Evolutionary conservation across 305 asterid genomes (phyloP), one percentile per base, ranked within the genome.

Genomic region (Fraxinus platypoda): DNA sequence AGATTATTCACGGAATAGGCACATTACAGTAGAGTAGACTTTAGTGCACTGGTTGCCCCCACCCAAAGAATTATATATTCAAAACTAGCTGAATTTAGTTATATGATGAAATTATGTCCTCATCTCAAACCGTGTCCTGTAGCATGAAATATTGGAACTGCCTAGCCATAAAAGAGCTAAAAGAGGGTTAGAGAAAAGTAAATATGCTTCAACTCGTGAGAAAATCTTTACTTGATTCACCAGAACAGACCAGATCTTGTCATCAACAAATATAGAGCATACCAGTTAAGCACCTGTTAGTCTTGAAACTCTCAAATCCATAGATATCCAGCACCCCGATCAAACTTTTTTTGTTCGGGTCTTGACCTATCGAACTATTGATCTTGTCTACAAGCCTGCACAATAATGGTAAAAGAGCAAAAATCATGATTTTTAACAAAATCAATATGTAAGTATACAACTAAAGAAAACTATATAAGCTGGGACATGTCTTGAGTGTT

Each of bases 241-340:
- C 62, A n/a, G 49, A 76, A 66, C 37, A 35, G 38, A 35, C 83
- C 87, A 84, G 74, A 80, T 77, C 85, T 88, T 80, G 82, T 11
- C 87, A 84, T 78, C 83, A 78, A 83, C 71, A 73, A 87, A 85
- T 85, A 87, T 89, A 88, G 88, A 90, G 96, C 92, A 76, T 91
- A 93, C 95, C 95, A 82, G 87, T 88, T 85, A 94, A 91, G 96
- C 97, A 97, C 99, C 99, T 97, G 97, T 97, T 97, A 90, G 97
- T 93, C 96, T 94, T 93, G 97, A 97, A 94, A 90, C 99, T 97
- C 88, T 97, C 99, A 82, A 97, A 97, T 79, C 99, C 99, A 80
- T 97, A 93, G 81, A 97, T 94, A 89, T 94, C 98, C 82, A 97
- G 97, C 82, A 97, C 99, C 54, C 99, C 98, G 38, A 94, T 97